Percentiles rank a stretch among this genome's conserved stretches.
Evolutionary conservation across 306 rosid genomes (phyloP).

Genomic region (Sesbania bispinosa): DNA sequence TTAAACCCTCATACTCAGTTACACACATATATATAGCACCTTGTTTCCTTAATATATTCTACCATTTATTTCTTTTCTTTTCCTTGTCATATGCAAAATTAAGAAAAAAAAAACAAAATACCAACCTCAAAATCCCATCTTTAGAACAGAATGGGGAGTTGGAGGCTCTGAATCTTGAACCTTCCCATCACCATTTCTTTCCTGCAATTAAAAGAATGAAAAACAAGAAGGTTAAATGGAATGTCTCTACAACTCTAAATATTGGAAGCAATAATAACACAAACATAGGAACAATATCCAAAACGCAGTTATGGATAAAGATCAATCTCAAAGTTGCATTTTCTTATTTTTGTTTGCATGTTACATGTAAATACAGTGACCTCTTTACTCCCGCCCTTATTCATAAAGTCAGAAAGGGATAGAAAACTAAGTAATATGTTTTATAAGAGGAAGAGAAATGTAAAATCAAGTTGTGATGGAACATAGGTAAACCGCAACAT

Average conservation of each 20-base stretch:
- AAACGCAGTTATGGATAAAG: neutral
- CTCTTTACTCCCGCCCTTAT: neutral
- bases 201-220: slow-evolving; percentile 54
- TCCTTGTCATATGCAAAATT: slow-evolving; percentile 37
- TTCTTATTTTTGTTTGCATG: neutral
- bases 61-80: neutral
- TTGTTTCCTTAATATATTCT: slow-evolving; percentile 23
- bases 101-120: slow-evolving; percentile 20
- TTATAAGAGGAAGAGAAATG: neutral
- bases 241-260: slow-evolving; percentile 3
- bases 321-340: slow-evolving; percentile 9
- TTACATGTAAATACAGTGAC: neutral
- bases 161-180: slow-evolving; percentile 76
- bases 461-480: slow-evolving; percentile 9
- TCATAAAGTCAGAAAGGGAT: neutral
- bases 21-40: slow-evolving; percentile 27
- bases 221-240: slow-evolving; percentile 13
- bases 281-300: neutral
- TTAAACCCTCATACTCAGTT: slow-evolving; percentile 31
- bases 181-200: slow-evolving; percentile 75
- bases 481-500: slow-evolving; percentile 2
- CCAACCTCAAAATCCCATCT: slow-evolving; percentile 80
- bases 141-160: slow-evolving; percentile 69
- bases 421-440: slow-evolving; percentile 7
- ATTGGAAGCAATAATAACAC: slow-evolving; percentile 6